Evolutionary conservation across 2,329 filamentous ascomycete species (phyloP).

Genomic region (Pseudogymnoascus sp.): DNA sequence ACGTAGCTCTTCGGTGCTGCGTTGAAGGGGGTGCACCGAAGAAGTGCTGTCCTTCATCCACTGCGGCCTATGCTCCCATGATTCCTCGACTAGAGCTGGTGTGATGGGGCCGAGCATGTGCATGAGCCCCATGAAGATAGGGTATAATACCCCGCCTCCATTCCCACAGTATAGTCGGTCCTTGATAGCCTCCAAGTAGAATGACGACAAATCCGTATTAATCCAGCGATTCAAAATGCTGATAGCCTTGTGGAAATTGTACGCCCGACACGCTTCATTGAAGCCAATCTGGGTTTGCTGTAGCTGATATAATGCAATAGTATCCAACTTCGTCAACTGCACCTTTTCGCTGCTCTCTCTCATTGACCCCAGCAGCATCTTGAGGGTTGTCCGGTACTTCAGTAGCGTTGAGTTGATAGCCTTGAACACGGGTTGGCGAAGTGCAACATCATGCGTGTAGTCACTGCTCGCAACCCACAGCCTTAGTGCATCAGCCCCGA

Average conservation of each 20-base stretch:
- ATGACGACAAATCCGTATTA: conserved; percentile 73
- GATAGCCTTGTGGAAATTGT: conserved; percentile 76
- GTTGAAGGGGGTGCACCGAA: conserved; percentile 35
- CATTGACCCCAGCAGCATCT: conserved; percentile 77
- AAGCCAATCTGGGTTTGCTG: conserved; percentile 56
- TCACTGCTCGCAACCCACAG: conserved; percentile 89
- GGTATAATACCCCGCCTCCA: conserved; percentile 52
- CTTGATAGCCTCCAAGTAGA: conserved; percentile 89
- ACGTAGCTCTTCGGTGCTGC: conserved; percentile 20
- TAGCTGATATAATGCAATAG: conserved; percentile 70
- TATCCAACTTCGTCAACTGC: conserved; percentile 54
- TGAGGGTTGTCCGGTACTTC: conserved; percentile 84
- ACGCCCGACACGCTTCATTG: conserved; percentile 53
- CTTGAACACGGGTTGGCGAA: conserved; percentile 69
- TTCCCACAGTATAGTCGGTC: conserved; percentile 83
- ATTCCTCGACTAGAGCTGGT: conserved; percentile 78
- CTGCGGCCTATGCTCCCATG: conserved; percentile 67
- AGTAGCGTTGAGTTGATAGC: conserved; percentile 67
- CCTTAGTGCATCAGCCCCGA: conserved; percentile 80
- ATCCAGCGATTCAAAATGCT: conserved; percentile 72
- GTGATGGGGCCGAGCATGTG: conserved; percentile 74
- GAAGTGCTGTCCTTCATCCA: conserved; percentile 44
- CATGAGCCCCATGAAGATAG: conserved; percentile 63
- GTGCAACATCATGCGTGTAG: conserved; percentile 78
- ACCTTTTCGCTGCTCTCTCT: conserved; percentile 35